Conservation (phyloP, 2,329 filamentous ascomycete genomes). For the Fusarium camptoceras region DNA sequence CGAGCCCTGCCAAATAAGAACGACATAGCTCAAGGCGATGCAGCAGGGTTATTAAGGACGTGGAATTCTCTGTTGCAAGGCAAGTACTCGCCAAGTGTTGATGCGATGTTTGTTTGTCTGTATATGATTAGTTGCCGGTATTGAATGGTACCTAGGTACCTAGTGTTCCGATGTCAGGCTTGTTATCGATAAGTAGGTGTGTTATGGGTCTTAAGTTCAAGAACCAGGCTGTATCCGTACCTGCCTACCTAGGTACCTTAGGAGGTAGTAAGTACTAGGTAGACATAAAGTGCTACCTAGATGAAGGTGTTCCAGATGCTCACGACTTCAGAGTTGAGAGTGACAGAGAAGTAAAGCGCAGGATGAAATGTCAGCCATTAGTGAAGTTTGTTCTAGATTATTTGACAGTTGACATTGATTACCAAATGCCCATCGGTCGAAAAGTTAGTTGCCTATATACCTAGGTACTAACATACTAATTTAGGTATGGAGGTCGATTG, state of each 20-base stretch:
- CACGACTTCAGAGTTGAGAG: background rate
- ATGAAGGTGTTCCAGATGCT: background rate
- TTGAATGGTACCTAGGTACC: background rate
- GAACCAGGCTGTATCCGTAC: background rate
- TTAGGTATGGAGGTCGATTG: background rate
- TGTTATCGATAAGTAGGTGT: constrained; percentile 35
- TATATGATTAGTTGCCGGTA: constrained; percentile 8
- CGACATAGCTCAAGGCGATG: constrained; percentile 55
- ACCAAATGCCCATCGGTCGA: constrained; percentile 7
- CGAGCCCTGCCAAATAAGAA: constrained; percentile 68
- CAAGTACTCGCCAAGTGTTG: background rate
- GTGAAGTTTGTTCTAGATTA: background rate
- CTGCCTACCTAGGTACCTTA: no score
- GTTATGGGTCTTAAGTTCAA: constrained; percentile 12
- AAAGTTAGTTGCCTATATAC: background rate
- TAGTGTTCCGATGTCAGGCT: constrained; percentile 24
- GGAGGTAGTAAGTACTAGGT: no score
- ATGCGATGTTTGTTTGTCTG: constrained; percentile 17
- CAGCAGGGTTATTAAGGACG: background rate
- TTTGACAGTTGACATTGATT: constrained; percentile 15
- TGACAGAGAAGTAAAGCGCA: background rate
- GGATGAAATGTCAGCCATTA: background rate
- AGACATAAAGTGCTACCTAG: background rate
- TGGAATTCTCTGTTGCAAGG: background rate
- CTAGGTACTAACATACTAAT: no score